Evolutionary conservation across 495 filamentous ascomycete genomes (phyloP).

Genomic region (Tuber umbilicatum): DNA sequence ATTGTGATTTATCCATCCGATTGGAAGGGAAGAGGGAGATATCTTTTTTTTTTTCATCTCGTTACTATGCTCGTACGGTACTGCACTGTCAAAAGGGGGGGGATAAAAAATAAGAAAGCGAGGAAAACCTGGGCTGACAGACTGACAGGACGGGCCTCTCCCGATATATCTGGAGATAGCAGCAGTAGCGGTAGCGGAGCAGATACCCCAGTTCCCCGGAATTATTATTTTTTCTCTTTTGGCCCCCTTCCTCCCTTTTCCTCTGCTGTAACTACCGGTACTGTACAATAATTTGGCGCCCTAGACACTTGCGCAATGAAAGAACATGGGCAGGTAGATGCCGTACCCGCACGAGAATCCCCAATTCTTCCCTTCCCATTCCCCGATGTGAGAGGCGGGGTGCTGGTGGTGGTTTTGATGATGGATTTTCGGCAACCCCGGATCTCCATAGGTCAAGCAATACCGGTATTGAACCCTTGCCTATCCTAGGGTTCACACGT

Average conservation of each 20-base stretch:
- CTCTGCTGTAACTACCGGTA: not conserved
- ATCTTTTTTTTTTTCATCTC: not conserved
- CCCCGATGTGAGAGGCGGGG: not conserved
- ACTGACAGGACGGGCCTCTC: not conserved
- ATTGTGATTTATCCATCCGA: constrained; percentile 2
- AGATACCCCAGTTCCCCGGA: not conserved
- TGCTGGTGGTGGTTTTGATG: not conserved
- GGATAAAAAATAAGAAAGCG: not conserved
- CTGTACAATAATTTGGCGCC: not conserved
- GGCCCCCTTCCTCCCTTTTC: not conserved
- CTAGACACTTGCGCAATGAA: not conserved
- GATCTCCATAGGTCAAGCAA: constrained; percentile 1
- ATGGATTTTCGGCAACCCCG: not conserved
- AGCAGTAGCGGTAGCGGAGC: not conserved
- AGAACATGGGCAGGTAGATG: not conserved
- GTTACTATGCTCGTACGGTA: not conserved
- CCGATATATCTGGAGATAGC: not conserved
- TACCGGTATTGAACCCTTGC: not conserved
- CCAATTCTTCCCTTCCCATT: not conserved
- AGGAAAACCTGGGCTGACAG: not conserved
- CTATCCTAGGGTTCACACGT: not conserved
- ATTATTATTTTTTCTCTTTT: not conserved
- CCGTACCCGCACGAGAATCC: no score
- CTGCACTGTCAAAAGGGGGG: not conserved
- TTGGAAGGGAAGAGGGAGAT: not conserved